These are phyloP conservation scores for Misopates orontium DNA, from an alignment of 257 asterid species.

Conservation along the genomic window DNA sequence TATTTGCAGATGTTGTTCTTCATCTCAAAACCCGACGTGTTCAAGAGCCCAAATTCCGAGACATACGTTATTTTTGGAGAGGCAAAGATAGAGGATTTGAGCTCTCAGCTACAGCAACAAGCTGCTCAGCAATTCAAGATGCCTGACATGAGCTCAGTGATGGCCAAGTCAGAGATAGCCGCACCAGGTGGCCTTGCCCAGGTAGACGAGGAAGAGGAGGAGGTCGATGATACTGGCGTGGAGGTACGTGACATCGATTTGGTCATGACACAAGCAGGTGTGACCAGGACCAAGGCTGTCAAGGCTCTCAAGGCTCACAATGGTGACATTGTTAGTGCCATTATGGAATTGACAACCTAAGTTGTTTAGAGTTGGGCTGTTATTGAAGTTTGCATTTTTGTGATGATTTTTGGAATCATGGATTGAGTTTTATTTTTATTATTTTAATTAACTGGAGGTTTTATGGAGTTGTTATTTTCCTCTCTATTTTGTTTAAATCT, in stretches of 20 bases:
- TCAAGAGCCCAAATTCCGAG: constrained; percentile 87
- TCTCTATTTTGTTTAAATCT: background rate
- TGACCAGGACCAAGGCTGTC: constrained; percentile 71
- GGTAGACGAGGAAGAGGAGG: constrained; percentile 74
- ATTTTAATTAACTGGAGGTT: constrained; percentile 13
- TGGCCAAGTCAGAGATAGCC: constrained; percentile 58
- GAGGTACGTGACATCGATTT: constrained; percentile 80
- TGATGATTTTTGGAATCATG: constrained; percentile 30
- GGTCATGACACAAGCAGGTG: constrained; percentile 95
- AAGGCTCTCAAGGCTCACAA: constrained; percentile 72
- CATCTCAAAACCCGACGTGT: constrained; percentile 90
- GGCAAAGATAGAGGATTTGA: constrained; percentile 88
- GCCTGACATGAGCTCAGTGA: constrained; percentile 74
- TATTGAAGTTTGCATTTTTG: constrained; percentile 14
- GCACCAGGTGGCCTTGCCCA: constrained; percentile 39
- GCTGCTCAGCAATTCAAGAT: constrained; percentile 90
- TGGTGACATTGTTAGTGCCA: constrained; percentile 92
- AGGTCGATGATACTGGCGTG: constrained; percentile 66
- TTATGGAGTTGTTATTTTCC: constrained; percentile 17
- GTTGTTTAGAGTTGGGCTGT: background rate
- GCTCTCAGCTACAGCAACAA: constrained; percentile 94
- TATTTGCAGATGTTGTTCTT: constrained; percentile 65
- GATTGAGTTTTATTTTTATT: constrained; percentile 23
- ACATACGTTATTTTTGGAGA: constrained; percentile 87
- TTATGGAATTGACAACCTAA: constrained; percentile 83